These are phyloP conservation scores for Neurospora sp. DNA, from an alignment of 495 filamentous ascomycete genomes.

Conservation along the genomic window DNA sequence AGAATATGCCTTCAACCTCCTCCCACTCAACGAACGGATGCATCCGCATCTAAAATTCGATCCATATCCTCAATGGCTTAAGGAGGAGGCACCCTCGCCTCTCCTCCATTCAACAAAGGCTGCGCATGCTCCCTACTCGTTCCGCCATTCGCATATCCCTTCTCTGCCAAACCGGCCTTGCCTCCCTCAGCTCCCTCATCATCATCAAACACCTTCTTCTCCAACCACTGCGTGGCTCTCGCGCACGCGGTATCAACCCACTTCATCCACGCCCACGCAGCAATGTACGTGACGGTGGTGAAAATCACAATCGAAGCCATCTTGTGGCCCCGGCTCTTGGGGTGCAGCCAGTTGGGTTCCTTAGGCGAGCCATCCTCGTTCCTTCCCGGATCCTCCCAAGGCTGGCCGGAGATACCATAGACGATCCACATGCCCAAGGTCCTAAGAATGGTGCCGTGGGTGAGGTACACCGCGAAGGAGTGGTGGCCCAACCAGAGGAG, in stretches of 20 bases:
- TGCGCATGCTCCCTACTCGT: not conserved
- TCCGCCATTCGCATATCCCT: slow-evolving; percentile 12
- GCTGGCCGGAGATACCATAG: slow-evolving; percentile 46
- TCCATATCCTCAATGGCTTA: not conserved
- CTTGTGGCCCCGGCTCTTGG: slow-evolving; percentile 28
- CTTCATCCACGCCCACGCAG: slow-evolving; percentile 52
- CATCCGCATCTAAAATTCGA: not conserved
- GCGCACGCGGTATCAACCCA: slow-evolving; percentile 58
- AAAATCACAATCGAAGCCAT: slow-evolving; percentile 20
- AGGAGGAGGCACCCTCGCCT: not conserved
- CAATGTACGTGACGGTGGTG: slow-evolving; percentile 42
- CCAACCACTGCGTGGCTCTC: slow-evolving; percentile 44
- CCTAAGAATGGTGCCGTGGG: slow-evolving; percentile 45
- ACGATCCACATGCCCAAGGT: slow-evolving; percentile 50
- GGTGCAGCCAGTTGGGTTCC: slow-evolving; percentile 22
- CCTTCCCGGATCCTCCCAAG: slow-evolving; percentile 24
- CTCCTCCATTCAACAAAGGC: not conserved
- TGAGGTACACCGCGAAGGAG: slow-evolving; percentile 58
- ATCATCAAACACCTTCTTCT: slow-evolving; percentile 46
- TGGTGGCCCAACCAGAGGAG: slow-evolving; percentile 58
- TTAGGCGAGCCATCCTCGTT: slow-evolving; percentile 21
- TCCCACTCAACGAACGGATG: not conserved
- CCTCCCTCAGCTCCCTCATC: slow-evolving; percentile 19
- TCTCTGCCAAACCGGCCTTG: slow-evolving; percentile 15
- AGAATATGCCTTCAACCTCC: not conserved